phyloP scores from a whole-genome alignment of 345 rosid genomes.

The Camelina sativa region DNA sequence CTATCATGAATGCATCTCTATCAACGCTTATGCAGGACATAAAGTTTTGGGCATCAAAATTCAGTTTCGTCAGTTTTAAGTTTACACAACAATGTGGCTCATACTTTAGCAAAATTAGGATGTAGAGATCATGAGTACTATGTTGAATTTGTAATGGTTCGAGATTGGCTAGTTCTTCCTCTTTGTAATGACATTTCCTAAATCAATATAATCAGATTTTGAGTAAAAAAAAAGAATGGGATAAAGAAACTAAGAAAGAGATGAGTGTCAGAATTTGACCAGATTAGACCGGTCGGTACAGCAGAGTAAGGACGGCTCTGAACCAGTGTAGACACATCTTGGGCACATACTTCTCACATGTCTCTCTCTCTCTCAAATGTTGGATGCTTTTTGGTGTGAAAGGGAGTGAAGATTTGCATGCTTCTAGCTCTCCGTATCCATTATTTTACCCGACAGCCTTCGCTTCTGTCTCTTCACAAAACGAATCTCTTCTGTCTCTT shows the following conservation, averaged over 20 bases:
- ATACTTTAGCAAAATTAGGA: too few relatives aligned
- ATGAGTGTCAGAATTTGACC: constrained; percentile 39
- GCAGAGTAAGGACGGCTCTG: constrained; percentile 44
- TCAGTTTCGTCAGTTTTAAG: too few relatives aligned
- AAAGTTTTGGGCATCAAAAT: too few relatives aligned
- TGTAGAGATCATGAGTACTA: too few relatives aligned
- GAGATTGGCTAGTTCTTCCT: fast-evolving
- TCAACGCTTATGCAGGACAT: too few relatives aligned
- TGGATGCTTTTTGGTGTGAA: constrained; percentile 33
- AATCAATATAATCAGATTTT: too few relatives aligned
- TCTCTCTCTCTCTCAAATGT: constrained; percentile 28
- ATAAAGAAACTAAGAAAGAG: neutral
- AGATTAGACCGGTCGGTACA: constrained; percentile 40
- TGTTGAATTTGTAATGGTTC: too few relatives aligned
- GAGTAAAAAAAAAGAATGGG: constrained; percentile 7
- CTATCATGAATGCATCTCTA: too few relatives aligned
- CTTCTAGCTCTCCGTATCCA: constrained; percentile 35
- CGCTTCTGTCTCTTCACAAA: constrained; percentile 29
- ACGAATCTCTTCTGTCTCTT: constrained; percentile 42
- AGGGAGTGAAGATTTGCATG: constrained; percentile 42
- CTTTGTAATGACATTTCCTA: too few relatives aligned
- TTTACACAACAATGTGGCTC: too few relatives aligned
- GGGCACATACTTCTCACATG: constrained; percentile 41
- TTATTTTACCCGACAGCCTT: constrained; percentile 43
- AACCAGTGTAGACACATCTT: constrained; percentile 38